Evolutionary conservation across 164 flowering plant genomes (phyloP).

Genomic region (Vitis labrusca): DNA sequence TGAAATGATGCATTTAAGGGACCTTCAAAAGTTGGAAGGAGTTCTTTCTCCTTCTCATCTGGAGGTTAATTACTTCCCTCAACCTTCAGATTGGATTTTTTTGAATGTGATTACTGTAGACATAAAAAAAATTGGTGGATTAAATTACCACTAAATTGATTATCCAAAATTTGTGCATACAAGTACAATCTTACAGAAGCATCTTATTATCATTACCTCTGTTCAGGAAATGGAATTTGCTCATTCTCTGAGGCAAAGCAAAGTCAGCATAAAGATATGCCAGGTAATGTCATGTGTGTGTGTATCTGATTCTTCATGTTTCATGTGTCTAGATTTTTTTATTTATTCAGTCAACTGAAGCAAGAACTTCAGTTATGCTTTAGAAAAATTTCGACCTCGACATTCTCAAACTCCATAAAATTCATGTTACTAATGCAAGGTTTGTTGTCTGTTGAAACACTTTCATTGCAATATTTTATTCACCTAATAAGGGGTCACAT

Average conservation of each 20-base stretch:
- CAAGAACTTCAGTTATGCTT: neutral
- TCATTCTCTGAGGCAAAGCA: slow-evolving; percentile 78
- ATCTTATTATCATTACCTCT: neutral
- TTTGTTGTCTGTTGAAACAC: neutral
- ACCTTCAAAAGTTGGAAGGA: slow-evolving; percentile 95
- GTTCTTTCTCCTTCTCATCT: slow-evolving; percentile 90
- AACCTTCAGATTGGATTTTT: neutral
- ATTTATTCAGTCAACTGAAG: neutral
- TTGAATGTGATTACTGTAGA: too few species aligned
- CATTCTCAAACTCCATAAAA: neutral
- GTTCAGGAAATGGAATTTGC: slow-evolving; percentile 98
- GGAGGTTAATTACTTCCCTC: slow-evolving; percentile 53
- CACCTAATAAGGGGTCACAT: neutral
- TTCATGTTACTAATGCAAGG: neutral
- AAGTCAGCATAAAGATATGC: slow-evolving; percentile 86
- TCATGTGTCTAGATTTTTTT: neutral
- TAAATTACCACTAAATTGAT: neutral
- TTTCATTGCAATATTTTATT: neutral
- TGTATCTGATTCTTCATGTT: neutral
- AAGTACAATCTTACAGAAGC: neutral
- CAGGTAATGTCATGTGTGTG: slow-evolving; percentile 50
- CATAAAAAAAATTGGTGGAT: too few species aligned
- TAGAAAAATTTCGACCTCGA: neutral
- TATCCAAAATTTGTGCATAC: neutral
- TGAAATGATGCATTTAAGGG: slow-evolving; percentile 80